Evolutionary conservation across 176 grass and related monocot genomes (phyloP).

Genomic region (Aegilops longissima): DNA sequence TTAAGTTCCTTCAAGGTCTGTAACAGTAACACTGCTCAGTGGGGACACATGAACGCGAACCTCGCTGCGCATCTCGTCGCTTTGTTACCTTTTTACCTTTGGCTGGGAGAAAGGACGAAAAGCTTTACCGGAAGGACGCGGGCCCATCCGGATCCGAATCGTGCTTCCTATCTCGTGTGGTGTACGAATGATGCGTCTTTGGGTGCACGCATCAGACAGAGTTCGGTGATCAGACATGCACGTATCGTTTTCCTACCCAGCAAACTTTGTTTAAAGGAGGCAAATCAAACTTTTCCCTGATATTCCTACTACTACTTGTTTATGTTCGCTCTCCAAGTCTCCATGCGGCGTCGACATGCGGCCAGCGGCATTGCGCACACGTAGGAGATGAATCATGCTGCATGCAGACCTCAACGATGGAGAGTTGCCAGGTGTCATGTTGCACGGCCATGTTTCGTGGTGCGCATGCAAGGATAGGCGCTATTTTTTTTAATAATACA

Average conservation of each 20-base stretch:
- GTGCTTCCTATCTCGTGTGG: not conserved
- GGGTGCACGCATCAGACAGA: conserved; percentile 1
- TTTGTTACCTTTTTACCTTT: not conserved
- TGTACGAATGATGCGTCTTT: not conserved
- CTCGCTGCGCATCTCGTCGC: not conserved
- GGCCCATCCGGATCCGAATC: not conserved
- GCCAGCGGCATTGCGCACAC: not conserved
- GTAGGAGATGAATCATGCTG: not conserved
- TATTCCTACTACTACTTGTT: not conserved
- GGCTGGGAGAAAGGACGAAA: not conserved
- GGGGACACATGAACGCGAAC: not conserved
- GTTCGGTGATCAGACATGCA: conserved; percentile 2
- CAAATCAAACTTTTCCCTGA: not conserved
- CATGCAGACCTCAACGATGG: not conserved
- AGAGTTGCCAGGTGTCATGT: not conserved
- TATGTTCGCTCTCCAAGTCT: not conserved
- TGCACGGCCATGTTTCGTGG: not conserved
- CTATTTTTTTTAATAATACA: no score
- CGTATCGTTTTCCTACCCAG: not conserved
- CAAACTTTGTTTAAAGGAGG: conserved; percentile 13
- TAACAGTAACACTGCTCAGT: not conserved
- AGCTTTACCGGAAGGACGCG: not conserved
- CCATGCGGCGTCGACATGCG: not conserved
- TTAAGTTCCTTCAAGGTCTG: no score
- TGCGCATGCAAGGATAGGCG: not conserved